Conservation (phyloP, 768 basidiomycete species). For the Auricularia auricula-judae region DNA sequence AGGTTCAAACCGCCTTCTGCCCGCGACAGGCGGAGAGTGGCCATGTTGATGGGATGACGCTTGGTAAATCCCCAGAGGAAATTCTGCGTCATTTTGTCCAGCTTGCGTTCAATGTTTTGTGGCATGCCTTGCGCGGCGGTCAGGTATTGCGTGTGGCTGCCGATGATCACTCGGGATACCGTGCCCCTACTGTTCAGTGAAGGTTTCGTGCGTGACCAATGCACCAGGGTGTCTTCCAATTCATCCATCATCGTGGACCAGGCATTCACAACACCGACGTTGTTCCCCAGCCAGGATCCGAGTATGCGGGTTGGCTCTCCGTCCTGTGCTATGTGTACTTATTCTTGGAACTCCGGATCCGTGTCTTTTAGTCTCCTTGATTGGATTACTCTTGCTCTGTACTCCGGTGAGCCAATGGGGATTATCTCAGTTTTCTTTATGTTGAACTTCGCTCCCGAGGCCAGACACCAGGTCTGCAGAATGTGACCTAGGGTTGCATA, state of each 20-base stretch:
- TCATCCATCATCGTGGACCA: slow-evolving; percentile 6
- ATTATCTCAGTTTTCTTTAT: neutral
- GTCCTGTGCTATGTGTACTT: slow-evolving; percentile 4
- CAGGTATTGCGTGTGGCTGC: neutral
- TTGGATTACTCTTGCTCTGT: neutral
- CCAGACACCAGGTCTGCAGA: neutral
- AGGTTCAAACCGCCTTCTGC: neutral
- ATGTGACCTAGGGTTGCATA: neutral
- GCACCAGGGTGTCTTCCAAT: neutral
- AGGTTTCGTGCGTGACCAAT: neutral
- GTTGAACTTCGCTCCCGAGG: neutral
- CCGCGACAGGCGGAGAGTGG: neutral
- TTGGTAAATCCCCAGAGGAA: neutral
- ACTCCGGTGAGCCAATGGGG: neutral
- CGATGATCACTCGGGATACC: neutral
- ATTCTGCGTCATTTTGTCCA: neutral
- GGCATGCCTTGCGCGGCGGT: neutral
- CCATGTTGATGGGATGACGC: neutral
- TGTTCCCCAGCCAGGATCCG: too few species aligned
- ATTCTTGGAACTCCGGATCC: neutral
- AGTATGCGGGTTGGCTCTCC: slow-evolving; percentile 5
- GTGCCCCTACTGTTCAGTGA: neutral
- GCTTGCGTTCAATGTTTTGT: neutral
- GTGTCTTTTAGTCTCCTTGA: neutral
- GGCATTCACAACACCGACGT: too few species aligned